These are phyloP conservation scores for Tubosaeta sp. DNA, from an alignment of 768 basidiomycete genomes.

Conservation along the genomic window DNA sequence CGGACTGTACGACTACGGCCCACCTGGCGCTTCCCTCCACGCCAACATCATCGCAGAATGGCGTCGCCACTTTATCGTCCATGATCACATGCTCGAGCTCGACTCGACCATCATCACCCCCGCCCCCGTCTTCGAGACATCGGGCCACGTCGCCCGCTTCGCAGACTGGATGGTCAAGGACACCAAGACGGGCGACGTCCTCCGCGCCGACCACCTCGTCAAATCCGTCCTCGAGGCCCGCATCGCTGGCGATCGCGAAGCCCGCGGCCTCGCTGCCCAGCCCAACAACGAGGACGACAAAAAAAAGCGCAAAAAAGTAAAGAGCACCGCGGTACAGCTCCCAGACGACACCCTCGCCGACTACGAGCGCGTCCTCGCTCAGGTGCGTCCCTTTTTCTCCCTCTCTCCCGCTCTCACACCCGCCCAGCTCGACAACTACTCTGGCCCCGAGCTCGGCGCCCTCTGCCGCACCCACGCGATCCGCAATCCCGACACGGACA, in stretches of 20 bases:
- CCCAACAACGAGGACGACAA: conserved; percentile 50
- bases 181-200: conserved; percentile 88
- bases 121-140: conserved; percentile 90
- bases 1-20: conserved; percentile 97
- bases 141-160: conserved; percentile 96
- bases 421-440: conserved; percentile 69
- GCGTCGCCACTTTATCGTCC: conserved; percentile 97
- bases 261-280: conserved; percentile 69
- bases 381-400: conserved; percentile 48
- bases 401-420: background rate
- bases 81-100: conserved; percentile 97
- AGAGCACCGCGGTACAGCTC: conserved; percentile 65
- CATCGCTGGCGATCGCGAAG: conserved; percentile 86
- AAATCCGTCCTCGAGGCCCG: conserved; percentile 89
- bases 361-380: conserved; percentile 83
- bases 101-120: conserved; percentile 99
- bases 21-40: conserved; percentile 91
- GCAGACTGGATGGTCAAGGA: conserved; percentile 99
- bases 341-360: conserved; percentile 67
- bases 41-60: conserved; percentile 96
- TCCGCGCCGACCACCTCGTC: conserved; percentile 95
- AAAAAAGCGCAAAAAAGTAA: conserved; percentile 66
- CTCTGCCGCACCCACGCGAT: conserved; percentile 79
- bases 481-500: conserved; percentile 86
- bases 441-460: conserved; percentile 83